Evolutionary conservation across 202 grass and related monocot genomes (phyloP), one percentile per base, ranked within the genome.

Genomic region (Saccharum hybrid): DNA sequence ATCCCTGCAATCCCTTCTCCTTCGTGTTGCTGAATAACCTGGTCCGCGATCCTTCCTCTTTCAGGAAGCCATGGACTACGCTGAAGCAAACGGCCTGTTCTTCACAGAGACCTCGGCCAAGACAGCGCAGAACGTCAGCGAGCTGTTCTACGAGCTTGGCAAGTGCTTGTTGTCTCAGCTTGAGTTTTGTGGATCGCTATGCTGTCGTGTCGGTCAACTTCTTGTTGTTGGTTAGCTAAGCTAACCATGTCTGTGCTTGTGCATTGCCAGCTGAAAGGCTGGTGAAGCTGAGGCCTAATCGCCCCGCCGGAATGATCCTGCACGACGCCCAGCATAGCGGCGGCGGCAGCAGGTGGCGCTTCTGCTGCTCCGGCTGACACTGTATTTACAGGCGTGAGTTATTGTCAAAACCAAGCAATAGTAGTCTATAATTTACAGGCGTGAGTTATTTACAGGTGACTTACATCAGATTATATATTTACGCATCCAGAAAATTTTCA

Each of bases 101-200:
- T 94, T 94, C 83, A 56, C 82, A 2, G 90, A 97, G 89, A 87
- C 91, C 26, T 94, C 90, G 36, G 83, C 91, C 1, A 97, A 92
- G 71, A 97, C 89, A 36, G 83, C 90, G 78, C 83, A 90, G 15
- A 94, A 97, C 60, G 43, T 94, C 66, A 81, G 84, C 42, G 90
- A 97, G 78, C 84, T 93, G 10, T 45, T 45, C 10, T 3, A 45
- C 42, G 42, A 45, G 42, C 42, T 45, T 34, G 94, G 94, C 87
- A 83, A 88, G 78, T 41, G 15, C 48, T 74, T 11, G 13, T 0
- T 62, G 22, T 69, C 33, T 45, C 38, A 33, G 16, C 7, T 67
- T 37, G 33, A 84, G 15, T 11, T 42, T 42, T 42, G 40, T 42
- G 40, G 2, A 42, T 10, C 2, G 40, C 10, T 42, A 10, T 42